Conservation (phyloP, 1,284 basidiomycete species). For the Papiliotrema fonsecae region DNA sequence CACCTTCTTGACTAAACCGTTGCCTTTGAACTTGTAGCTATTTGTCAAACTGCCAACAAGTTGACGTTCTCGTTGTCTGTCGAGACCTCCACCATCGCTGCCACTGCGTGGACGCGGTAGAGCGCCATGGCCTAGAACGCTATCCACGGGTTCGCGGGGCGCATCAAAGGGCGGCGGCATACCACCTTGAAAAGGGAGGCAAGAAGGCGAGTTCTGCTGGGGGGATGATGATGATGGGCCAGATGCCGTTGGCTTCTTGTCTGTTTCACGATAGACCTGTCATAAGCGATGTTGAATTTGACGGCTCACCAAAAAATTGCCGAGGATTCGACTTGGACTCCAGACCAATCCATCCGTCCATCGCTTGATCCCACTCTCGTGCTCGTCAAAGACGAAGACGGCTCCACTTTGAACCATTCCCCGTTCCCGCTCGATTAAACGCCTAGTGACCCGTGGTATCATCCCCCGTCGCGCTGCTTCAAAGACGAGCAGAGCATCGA, state of each 20-base stretch:
- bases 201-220: constrained; percentile 13
- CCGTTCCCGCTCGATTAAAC: constrained; percentile 86
- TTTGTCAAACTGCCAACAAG: constrained; percentile 85
- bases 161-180: constrained; percentile 6
- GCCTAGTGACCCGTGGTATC: constrained; percentile 87
- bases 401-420: constrained; percentile 89
- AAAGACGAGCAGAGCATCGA: constrained; percentile 90
- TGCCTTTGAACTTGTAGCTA: constrained; percentile 81
- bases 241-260: constrained; percentile 52
- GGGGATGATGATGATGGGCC: constrained; percentile 3
- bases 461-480: constrained; percentile 85
- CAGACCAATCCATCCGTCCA: constrained; percentile 98
- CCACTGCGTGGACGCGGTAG: constrained; percentile 25
- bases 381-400: constrained; percentile 96
- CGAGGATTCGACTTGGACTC: constrained; percentile 63
- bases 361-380: constrained; percentile 94
- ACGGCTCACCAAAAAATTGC: constrained; percentile 71
- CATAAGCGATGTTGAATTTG: too few relatives aligned
- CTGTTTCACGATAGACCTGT: constrained; percentile 82
- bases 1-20: constrained; percentile 94
- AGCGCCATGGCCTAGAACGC: constrained; percentile 24
- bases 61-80: constrained; percentile 68
- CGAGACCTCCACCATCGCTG: constrained; percentile 49
- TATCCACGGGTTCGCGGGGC: too few relatives aligned
- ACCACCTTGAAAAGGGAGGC: neutral